Conservation (phyloP, 805 yeast species). For the Candida schatavii region DNA sequence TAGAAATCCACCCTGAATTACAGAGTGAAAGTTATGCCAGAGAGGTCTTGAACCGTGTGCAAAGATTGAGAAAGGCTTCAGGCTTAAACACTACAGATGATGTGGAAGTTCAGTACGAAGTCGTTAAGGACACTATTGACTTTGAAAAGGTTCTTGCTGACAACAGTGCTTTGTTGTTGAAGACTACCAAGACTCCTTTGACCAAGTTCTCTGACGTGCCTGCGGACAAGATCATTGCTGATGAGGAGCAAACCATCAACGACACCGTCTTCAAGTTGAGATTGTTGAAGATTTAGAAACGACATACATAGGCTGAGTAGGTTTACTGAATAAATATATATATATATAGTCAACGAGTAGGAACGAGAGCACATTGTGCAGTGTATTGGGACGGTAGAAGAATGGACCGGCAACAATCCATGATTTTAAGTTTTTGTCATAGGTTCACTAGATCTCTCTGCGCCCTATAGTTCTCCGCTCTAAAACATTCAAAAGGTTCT, state of each 20-base stretch:
- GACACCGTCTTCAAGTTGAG: conserved; percentile 78
- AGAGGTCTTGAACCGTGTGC: conserved; percentile 95
- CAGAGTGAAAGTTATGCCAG: conserved; percentile 94
- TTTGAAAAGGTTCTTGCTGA: conserved; percentile 58
- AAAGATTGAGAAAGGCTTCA: conserved; percentile 94
- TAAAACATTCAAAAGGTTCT: too few species aligned
- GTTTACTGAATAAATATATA: too few species aligned
- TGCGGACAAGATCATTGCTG: conserved; percentile 57
- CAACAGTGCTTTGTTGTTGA: conserved; percentile 68
- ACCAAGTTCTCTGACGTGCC: conserved; percentile 42
- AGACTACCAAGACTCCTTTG: conserved; percentile 70
- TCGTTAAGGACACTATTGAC: conserved; percentile 63
- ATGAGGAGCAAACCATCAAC: conserved; percentile 78
- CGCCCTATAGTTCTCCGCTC: too few species aligned
- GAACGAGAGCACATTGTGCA: too few species aligned
- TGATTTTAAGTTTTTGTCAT: too few species aligned
- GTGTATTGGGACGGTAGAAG: too few species aligned
- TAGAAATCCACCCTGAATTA: conserved; percentile 81
- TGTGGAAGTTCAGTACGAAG: conserved; percentile 76
- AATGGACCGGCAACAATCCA: too few species aligned
- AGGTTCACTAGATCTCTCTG: too few species aligned
- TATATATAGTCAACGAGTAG: too few species aligned
- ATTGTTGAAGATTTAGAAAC: conserved; percentile 61
- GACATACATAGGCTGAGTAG: too few species aligned
- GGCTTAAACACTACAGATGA: conserved; percentile 95